Evolutionary conservation across 192 early-diverging fungal species (phyloP), one percentile per base, ranked within the genome.

Genomic region (Linnemannia zychae): DNA sequence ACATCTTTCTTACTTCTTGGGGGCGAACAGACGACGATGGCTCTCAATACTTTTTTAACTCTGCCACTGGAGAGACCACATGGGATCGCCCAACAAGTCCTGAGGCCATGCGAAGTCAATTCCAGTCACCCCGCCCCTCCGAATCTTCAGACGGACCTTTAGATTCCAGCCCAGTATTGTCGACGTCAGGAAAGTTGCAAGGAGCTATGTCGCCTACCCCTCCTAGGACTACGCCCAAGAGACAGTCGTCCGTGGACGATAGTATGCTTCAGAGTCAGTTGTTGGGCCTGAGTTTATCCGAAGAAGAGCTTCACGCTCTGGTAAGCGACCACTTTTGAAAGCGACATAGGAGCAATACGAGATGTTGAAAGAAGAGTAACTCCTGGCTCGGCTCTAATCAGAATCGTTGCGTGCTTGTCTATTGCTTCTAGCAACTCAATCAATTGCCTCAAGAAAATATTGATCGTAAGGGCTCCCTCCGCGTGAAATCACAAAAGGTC

Each of bases 1-100:
- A 22, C 53, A 20, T 57, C 22, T 57, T 24, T 57, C 24, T 22
- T 57, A 11, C 28, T 7, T 63, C 31, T 31, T 31, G 28, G 57
- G 24, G 24, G 52, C 40, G 40, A 24, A 63, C 81, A 91, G 91
- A 92, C 63, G 83, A 90, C 1, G 79, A 84, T 28, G 89, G 88
- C 0, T 80, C 86, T 15, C 79, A 88, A 49, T 92, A 92, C 57
- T 92, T 91, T 78, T 92, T 92, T 66, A 89, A 92, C 69, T 80
- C 82, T n/a, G 49, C 69, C 2, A 91, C 89, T 0, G 89, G 90
- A 15, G 89, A 90, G 69, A 87, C 91, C 4, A 70, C 82, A 7
- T 92, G 91, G 91, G 88, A 92, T 46, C 73, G 63, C 33, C 91
- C 91, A 31, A 71, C 52, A 22, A 80, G 70, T 37, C 49, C 65